Conservation (phyloP, 2,329 filamentous ascomycete species). For the Beauveria asiatica region DNA sequence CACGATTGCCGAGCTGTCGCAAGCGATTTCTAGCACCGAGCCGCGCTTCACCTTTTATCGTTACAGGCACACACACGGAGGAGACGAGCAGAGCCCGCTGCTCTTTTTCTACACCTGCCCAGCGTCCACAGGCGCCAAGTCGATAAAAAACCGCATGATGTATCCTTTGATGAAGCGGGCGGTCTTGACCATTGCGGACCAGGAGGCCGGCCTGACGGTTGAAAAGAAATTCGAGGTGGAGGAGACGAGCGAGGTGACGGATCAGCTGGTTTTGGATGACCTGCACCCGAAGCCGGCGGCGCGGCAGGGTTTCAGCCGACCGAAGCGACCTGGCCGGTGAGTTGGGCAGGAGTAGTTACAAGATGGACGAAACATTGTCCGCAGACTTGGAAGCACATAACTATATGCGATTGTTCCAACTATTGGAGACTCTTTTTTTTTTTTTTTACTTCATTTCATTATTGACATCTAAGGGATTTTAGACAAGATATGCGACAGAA, state of each 20-base stretch:
- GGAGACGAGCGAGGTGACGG: conserved; percentile 62
- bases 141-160: conserved; percentile 77
- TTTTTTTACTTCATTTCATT: background rate
- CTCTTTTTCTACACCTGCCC: conserved; percentile 82
- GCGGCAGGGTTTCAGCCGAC: conserved; percentile 64
- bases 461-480: background rate
- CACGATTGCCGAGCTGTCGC: conserved; percentile 49
- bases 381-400: background rate
- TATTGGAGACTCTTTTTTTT: background rate
- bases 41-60: conserved; percentile 74
- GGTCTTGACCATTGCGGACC: conserved; percentile 57
- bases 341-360: background rate
- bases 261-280: conserved; percentile 55
- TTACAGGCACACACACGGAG: conserved; percentile 49
- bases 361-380: background rate
- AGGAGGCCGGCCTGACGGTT: conserved; percentile 55
- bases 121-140: conserved; percentile 51
- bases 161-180: conserved; percentile 65
- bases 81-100: conserved; percentile 46
- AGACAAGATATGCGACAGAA: background rate
- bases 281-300: conserved; percentile 58
- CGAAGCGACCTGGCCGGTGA: conserved; percentile 67
- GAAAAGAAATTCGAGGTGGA: conserved; percentile 64
- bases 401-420: background rate
- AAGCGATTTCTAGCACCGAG: conserved; percentile 55